These are phyloP conservation scores for Hymenochaete sp. DNA, from an alignment of 1,284 basidiomycete genomes.

Conservation along the genomic window DNA sequence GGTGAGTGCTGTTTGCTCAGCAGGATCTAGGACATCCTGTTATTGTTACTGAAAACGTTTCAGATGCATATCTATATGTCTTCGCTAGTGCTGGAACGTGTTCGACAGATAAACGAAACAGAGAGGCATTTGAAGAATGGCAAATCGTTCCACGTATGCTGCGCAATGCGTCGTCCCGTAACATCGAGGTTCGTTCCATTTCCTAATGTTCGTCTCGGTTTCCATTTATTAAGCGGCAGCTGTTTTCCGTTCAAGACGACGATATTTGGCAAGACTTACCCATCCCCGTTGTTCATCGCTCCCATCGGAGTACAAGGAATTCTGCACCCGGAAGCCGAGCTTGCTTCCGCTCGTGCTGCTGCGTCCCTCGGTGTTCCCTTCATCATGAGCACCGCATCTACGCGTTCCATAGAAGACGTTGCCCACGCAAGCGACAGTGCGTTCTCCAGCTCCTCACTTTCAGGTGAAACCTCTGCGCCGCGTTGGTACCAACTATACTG, in stretches of 20 bases:
- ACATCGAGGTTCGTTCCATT: constrained; percentile 48
- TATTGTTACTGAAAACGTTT: not conserved
- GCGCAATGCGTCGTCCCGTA: constrained; percentile 54
- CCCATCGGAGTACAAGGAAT: constrained; percentile 72
- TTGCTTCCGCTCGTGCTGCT: constrained; percentile 60
- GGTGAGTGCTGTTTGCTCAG: too few relatives aligned
- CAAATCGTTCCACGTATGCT: constrained; percentile 71
- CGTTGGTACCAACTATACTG: constrained; percentile 82
- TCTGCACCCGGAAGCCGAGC: constrained; percentile 58
- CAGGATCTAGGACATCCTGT: too few relatives aligned
- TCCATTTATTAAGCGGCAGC: not conserved
- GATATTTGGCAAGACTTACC: constrained; percentile 59
- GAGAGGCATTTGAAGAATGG: constrained; percentile 47
- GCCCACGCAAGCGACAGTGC: constrained; percentile 58
- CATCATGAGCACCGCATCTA: constrained; percentile 64
- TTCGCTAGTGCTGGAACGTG: constrained; percentile 53
- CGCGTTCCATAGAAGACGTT: constrained; percentile 65
- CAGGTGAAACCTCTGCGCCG: constrained; percentile 38
- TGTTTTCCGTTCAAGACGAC: constrained; percentile 37
- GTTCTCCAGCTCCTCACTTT: too few relatives aligned
- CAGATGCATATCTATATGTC: constrained; percentile 57
- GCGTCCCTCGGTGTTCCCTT: constrained; percentile 56
- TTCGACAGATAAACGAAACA: constrained; percentile 49
- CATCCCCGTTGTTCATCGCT: constrained; percentile 58
- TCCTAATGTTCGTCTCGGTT: constrained; percentile 15